A percentile compares a stretch with the other conserved stretches of the same genome.
Evolutionary conservation across 1,284 basidiomycete species (phyloP).

Genomic region (Polyporus tsugae): DNA sequence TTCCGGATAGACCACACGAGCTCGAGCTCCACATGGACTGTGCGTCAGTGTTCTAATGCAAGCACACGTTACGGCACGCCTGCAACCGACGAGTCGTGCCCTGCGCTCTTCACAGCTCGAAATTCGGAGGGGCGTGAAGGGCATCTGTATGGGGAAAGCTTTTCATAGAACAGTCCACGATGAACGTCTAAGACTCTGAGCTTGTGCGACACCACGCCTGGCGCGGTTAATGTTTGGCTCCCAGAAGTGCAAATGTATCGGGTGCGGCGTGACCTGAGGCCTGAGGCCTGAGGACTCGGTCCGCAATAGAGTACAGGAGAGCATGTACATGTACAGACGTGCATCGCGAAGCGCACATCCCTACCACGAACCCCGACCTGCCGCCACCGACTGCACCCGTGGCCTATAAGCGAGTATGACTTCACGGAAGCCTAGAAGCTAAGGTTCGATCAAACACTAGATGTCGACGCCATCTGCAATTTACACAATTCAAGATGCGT

Average conservation of each 20-base stretch:
- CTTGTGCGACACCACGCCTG: conserved; percentile 10
- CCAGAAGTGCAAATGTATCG: neutral
- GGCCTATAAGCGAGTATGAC: conserved; percentile 9
- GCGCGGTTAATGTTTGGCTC: conserved; percentile 5
- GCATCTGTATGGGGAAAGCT: neutral
- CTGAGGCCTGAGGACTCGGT: conserved; percentile 2
- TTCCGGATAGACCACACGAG: conserved; percentile 3
- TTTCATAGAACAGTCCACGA: conserved; percentile 7
- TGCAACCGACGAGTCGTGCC: neutral
- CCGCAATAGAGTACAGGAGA: conserved; percentile 12
- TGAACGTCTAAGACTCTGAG: conserved; percentile 5
- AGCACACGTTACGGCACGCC: neutral
- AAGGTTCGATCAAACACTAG: conserved; percentile 21
- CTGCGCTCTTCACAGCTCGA: neutral
- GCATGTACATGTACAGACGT: neutral
- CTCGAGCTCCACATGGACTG: neutral
- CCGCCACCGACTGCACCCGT: conserved; percentile 17
- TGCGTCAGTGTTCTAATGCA: neutral
- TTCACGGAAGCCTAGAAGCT: conserved; percentile 12
- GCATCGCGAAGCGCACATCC: conserved; percentile 8
- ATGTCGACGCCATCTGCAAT: conserved; percentile 30
- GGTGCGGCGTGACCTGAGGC: conserved; percentile 6
- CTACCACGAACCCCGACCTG: conserved; percentile 7
- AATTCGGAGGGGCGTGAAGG: neutral
- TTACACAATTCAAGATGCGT: neutral